These are phyloP conservation scores for Solanum okadae DNA, from an alignment of 257 asterid genomes.

Conservation along the genomic window DNA sequence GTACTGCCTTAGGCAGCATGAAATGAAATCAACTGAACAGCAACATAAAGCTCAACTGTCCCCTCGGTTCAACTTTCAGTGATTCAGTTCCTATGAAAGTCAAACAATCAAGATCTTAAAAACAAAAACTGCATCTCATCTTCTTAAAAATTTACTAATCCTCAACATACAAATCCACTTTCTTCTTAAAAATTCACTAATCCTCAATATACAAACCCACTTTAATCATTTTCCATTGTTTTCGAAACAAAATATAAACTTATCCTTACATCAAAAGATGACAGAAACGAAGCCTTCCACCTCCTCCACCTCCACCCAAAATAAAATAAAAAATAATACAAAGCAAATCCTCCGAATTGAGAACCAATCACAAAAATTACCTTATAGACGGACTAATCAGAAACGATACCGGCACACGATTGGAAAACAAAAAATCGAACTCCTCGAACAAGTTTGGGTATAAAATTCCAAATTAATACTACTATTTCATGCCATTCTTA, in stretches of 20 bases:
- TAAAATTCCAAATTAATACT: background rate
- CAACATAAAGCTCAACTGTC: background rate
- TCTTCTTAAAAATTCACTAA: background rate
- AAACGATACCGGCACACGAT: background rate
- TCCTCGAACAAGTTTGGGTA: background rate
- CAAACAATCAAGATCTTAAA: background rate
- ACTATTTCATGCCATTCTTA: background rate
- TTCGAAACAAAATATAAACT: background rate
- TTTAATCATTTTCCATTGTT: background rate
- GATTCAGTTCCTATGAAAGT: background rate
- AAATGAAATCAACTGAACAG: background rate
- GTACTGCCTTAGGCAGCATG: too few species aligned
- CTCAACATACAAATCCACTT: background rate
- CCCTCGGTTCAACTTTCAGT: background rate
- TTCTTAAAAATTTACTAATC: background rate
- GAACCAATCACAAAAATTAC: background rate
- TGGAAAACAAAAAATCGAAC: background rate
- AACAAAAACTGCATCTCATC: background rate
- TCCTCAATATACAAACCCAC: background rate
- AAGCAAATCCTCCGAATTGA: background rate
- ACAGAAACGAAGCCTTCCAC: background rate
- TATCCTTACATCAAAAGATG: background rate
- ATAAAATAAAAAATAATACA: background rate
- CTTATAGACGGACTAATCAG: background rate
- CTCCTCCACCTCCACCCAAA: background rate